A percentile compares a stretch with the other conserved stretches of the same genome.
phyloP scores from a whole-genome alignment of 2,329 filamentous ascomycete species.

The Aphanoascus verrucosus region DNA sequence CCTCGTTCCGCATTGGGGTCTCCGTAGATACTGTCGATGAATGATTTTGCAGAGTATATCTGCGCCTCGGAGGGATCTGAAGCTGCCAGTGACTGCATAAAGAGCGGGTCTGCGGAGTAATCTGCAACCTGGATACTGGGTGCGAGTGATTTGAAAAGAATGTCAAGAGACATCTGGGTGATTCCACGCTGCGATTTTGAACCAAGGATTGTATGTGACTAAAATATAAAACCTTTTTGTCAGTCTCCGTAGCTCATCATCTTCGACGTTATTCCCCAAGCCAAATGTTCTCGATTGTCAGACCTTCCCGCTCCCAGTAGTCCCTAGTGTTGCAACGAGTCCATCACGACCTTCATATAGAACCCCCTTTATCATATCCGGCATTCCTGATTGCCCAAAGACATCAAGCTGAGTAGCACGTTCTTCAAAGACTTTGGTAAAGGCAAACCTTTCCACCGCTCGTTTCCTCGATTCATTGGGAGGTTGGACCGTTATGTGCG shows the following conservation, averaged over 20 bases:
- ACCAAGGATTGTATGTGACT: conserved; percentile 94
- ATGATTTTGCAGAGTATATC: conserved; percentile 61
- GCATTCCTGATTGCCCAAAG: conserved; percentile 67
- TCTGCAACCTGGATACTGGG: conserved; percentile 56
- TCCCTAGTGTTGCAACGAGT: conserved; percentile 78
- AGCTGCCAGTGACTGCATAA: conserved; percentile 62
- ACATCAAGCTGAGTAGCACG: conserved; percentile 73
- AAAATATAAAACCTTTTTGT: conserved; percentile 8
- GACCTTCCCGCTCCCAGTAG: conserved; percentile 94
- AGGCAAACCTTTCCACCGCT: conserved; percentile 85
- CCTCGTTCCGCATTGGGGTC: conserved; percentile 51
- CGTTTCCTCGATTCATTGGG: conserved; percentile 72
- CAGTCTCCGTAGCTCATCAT: background rate
- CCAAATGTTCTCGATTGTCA: background rate
- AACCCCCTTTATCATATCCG: conserved; percentile 68
- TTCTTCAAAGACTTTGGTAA: conserved; percentile 88
- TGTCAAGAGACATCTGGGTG: conserved; percentile 81
- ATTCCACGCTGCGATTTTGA: conserved; percentile 76
- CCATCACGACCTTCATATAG: conserved; percentile 78
- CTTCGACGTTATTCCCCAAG: background rate
- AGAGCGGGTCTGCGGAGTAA: conserved; percentile 38
- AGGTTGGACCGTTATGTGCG: conserved; percentile 66
- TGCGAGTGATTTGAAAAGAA: conserved; percentile 73
- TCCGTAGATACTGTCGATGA: conserved; percentile 67
- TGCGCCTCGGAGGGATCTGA: conserved; percentile 74